phyloP scores from a whole-genome alignment of 169 alveolate genomes.

The Plasmodium falciparum region DNA sequence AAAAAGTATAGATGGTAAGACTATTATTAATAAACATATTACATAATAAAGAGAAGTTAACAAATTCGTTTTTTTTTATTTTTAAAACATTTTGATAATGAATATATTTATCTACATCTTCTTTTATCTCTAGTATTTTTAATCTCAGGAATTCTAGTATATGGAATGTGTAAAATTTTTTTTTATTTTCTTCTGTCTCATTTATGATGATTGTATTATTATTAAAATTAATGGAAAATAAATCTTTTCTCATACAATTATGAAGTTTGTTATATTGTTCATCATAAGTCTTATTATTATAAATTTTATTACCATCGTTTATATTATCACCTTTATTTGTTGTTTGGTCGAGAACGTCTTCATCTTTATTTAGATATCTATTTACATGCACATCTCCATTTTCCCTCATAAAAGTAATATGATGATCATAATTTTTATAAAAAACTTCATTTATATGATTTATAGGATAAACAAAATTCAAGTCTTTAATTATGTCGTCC shows the following conservation, averaged over 20 bases:
- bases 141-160: constrained; percentile 28
- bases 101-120: constrained; percentile 56
- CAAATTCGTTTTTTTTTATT: constrained; percentile 49
- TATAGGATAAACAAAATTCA: constrained; percentile 5
- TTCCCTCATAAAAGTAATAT: no score
- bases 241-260: not conserved
- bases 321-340: no score
- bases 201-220: not conserved
- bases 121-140: constrained; percentile 27
- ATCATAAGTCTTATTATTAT: not conserved
- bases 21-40: constrained; percentile 66
- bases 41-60: constrained; percentile 29
- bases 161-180: constrained; percentile 19
- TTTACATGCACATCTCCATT: no score
- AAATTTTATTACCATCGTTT: not conserved
- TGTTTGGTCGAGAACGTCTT: no score
- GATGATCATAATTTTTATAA: not conserved
- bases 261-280: not conserved
- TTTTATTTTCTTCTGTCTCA: constrained; percentile 2
- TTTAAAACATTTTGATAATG: constrained; percentile 36
- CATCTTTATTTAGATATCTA: no score
- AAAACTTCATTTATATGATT: constrained; percentile 13
- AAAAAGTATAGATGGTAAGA: constrained; percentile 38
- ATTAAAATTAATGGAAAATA: not conserved
- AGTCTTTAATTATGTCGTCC: not conserved